A percentile compares a stretch with the other conserved stretches of the same genome.
Evolutionary conservation across 495 filamentous ascomycete genomes (phyloP).

Genomic region (Neurospora sp.): DNA sequence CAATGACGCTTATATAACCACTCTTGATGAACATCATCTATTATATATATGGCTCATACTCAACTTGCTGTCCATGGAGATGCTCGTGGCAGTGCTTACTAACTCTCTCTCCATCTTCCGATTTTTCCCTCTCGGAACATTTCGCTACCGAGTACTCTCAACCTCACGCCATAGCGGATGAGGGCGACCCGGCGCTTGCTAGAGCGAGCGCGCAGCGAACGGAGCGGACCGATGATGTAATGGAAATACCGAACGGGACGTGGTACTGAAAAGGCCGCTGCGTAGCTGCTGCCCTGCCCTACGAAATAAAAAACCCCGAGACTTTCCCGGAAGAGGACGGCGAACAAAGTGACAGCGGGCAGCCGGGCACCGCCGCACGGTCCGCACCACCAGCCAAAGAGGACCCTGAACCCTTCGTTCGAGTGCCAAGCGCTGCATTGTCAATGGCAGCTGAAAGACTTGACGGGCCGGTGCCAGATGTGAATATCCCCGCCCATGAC

Average conservation of each 20-base stretch:
- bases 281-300: not conserved
- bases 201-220: not conserved
- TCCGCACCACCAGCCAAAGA: not conserved
- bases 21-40: not conserved
- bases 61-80: not conserved
- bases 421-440: not conserved
- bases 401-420: not conserved
- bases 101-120: not conserved
- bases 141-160: not conserved
- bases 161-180: not conserved
- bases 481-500: not conserved
- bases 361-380: not conserved
- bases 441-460: not conserved
- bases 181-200: not conserved
- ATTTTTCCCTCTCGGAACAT: not conserved
- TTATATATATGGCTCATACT: not conserved
- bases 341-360: too few relatives aligned
- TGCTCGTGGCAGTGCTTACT: not conserved
- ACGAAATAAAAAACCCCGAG: slow-evolving; percentile 6
- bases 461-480: not conserved
- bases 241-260: not conserved
- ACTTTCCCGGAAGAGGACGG: slow-evolving; percentile 5
- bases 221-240: not conserved
- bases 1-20: not conserved
- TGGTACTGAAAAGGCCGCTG: not conserved